Conservation (phyloP, 345 rosid species). For the Camelina hispida region DNA sequence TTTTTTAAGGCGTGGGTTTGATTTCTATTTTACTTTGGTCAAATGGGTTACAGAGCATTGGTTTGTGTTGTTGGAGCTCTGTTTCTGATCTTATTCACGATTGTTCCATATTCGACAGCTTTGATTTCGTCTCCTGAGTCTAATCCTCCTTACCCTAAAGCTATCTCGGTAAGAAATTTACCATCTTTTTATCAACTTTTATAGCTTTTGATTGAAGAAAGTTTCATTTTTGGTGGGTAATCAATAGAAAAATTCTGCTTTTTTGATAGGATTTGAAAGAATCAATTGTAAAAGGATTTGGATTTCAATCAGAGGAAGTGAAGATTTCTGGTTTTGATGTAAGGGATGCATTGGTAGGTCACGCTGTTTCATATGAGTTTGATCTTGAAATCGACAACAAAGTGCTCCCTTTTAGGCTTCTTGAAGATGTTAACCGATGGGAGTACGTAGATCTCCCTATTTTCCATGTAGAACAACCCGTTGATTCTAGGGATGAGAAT, state of each 20-base stretch:
- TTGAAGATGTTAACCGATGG: slow-evolving; percentile 93
- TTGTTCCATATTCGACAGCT: slow-evolving; percentile 46
- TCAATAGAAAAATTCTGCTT: not conserved
- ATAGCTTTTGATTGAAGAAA: too few species aligned
- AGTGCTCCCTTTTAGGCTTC: slow-evolving; percentile 77
- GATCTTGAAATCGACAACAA: slow-evolving; percentile 71
- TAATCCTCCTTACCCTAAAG: slow-evolving; percentile 63
- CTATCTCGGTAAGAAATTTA: slow-evolving; percentile 62
- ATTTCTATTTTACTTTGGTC: not conserved
- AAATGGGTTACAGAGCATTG: slow-evolving; percentile 37
- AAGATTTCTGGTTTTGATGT: slow-evolving; percentile 80
- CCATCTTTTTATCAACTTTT: not conserved
- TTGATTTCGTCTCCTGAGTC: slow-evolving; percentile 52
- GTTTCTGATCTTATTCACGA: slow-evolving; percentile 49
- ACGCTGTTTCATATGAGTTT: slow-evolving; percentile 82
- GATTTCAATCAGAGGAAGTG: slow-evolving; percentile 76
- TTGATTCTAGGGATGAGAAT: slow-evolving; percentile 43
- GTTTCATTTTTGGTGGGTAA: too few species aligned
- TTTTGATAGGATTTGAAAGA: slow-evolving; percentile 84
- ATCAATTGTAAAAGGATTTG: slow-evolving; percentile 78
- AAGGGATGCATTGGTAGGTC: slow-evolving; percentile 83
- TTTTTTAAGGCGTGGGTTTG: not conserved
- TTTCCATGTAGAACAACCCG: slow-evolving; percentile 57
- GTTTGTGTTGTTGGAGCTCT: slow-evolving; percentile 28
- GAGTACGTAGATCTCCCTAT: slow-evolving; percentile 88